Base-by-base conservation (phyloP, 2,329 filamentous ascomycete species). In the Trichophyton verrucosum region DNA sequence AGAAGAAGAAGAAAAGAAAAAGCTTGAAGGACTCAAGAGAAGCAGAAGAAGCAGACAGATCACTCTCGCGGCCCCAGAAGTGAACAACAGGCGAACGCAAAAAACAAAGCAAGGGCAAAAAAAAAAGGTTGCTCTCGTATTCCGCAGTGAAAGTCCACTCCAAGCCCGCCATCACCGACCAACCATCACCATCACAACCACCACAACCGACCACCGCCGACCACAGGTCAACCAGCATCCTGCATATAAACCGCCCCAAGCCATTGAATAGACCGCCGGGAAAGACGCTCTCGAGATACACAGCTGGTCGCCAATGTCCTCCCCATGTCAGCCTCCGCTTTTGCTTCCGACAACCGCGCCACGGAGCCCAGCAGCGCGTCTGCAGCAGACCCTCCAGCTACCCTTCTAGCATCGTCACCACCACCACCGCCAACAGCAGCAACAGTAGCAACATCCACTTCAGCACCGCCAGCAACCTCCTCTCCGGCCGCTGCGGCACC, bases 261-360 rank as follows among this genome's bases (percentile, higher is more conserved):
- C 27, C 30, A 33, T 55, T 55, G 27, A n/a, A 44, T 7, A 13
- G 51, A 55, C 51, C 8, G 22, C 15, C 11, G 15, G 15, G 33
- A 38, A 38, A 13, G 11, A 27, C 11, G 8, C 27, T 36, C 27
- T 55, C 36, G 30, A 55, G 51, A 36, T 4, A 36, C n/a, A 9
- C 51, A 51, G 22, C 68, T 65, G 63, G 67, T 68, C 73, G 71
- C 76, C 74, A 76, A 79, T 79, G 77, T 78, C 70, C 72, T 75
- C 73, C 72, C 72, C 77, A 79, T 79, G 77, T 79, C 77, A 75
- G 76, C 70, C 61, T 72, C 73, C 72, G 70, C 73, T 72, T 71
- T 74, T 70, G 74, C 71, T 69, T 66, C 72, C 67, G 72, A 72
- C 70, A 66, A 74, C 67, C 68, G 72, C 70, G 69, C 71, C 68